Conservation (phyloP, 1,284 basidiomycete genomes). For the Malassezia furfur region DNA sequence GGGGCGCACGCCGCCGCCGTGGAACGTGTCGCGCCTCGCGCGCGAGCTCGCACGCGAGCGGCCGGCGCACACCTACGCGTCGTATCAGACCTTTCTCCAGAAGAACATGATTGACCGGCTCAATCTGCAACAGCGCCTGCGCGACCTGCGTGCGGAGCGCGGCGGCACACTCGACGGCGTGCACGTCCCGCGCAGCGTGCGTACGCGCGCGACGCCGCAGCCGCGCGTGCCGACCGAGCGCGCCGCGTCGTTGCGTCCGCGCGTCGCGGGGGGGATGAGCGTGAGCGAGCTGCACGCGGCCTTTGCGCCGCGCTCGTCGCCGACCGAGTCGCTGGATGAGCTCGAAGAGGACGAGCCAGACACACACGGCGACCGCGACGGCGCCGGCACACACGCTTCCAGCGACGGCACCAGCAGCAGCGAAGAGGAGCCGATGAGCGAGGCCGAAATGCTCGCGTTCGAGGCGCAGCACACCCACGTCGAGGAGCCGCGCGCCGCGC, state of each 20-base stretch:
- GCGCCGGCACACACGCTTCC: not conserved
- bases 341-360: not conserved
- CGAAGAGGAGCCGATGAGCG: slow-evolving; percentile 16
- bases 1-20: slow-evolving; percentile 15
- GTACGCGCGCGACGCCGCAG: not conserved
- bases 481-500: not conserved
- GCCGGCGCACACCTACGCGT: slow-evolving; percentile 22
- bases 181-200: not conserved
- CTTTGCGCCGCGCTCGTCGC: not conserved
- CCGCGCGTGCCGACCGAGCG: not conserved
- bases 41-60: slow-evolving; percentile 17
- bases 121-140: not conserved
- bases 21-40: slow-evolving; percentile 27
- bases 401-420: not conserved
- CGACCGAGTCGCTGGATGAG: not conserved
- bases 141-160: not conserved
- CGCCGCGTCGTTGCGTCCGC: not conserved
- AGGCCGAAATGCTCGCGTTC: slow-evolving; percentile 5
- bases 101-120: slow-evolving; percentile 17
- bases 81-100: slow-evolving; percentile 28
- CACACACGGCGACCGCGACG: not conserved
- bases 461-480: slow-evolving; percentile 5
- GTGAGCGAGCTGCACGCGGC: slow-evolving; percentile 1
- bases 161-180: not conserved
- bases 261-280: slow-evolving; percentile 1